Evolutionary conservation across 2,329 filamentous ascomycete genomes (phyloP), one percentile per base, ranked within the genome.

Genomic region (Pseudogymnoascus sp.): DNA sequence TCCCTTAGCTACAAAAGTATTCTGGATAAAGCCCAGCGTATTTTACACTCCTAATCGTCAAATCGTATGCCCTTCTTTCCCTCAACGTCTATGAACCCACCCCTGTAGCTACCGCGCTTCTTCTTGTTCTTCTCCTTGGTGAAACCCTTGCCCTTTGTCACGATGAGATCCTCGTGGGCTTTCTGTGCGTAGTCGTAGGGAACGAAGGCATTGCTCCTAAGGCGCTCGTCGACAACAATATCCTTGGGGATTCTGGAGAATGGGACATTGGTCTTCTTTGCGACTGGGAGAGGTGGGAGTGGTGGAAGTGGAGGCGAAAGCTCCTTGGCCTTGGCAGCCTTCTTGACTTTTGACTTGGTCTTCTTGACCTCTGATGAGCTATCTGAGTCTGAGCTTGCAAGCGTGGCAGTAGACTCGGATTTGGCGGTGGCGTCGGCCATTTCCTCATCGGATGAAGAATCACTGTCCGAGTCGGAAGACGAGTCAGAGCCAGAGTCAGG

Each of bases 71-170:
- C 89, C 77, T 93, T 93, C 67, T 89, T 88, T 19, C 88, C 86
- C 13, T 82, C 78, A 62, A 93, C 89, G 74, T 99, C 93, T 71
- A 99, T 96, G 61, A 83, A 77, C 6, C 95, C 95, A 50, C 95
- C 95, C 59, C 89, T 87, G 82, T 96, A 99, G 68, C 88, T 91
- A 60, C 95, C 95, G 70, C 87, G 83, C 83, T 92, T 93, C 83
- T 92, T 95, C 83, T 99, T 99, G 79, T 99, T 99, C 87, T 99
- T 99, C 81, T 97, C 95, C 82, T 99, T 99, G 65, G 93, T 97
- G 78, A 99, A 99, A 3, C 91, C 92, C 79, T 97, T 97, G 71
- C 95, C 95, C 75, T 89, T 91, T 33, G 93, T 97, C 40, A 96
- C 84, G 59, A 92, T 90, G 67, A 99, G 79, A 73, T 97, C 93